Conservation (phyloP, 495 filamentous ascomycete species). For the Talaromyces adpressus region DNA sequence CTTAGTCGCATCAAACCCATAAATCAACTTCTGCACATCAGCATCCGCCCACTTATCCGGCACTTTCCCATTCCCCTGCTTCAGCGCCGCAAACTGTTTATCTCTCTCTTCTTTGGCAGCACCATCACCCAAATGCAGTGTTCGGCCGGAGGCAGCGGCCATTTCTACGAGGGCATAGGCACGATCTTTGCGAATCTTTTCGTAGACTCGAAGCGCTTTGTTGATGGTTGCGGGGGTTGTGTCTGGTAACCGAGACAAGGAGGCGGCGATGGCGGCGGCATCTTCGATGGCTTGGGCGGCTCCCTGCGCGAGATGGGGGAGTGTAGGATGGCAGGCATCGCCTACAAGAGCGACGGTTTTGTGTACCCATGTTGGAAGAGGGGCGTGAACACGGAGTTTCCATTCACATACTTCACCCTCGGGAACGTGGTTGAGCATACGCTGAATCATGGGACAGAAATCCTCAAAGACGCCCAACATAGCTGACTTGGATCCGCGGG, state of each 20-base stretch:
- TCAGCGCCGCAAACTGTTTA: conserved; percentile 57
- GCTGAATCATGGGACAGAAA: conserved; percentile 65
- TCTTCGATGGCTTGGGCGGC: conserved; percentile 45
- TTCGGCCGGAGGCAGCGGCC: conserved; percentile 58
- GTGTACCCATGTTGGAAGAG: conserved; percentile 63
- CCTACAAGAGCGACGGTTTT: conserved; percentile 66
- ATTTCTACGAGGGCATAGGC: conserved; percentile 64
- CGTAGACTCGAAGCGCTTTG: conserved; percentile 62
- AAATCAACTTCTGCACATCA: conserved; percentile 71
- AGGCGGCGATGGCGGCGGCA: conserved; percentile 46
- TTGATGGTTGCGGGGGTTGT: conserved; percentile 48
- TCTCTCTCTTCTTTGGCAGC: conserved; percentile 71
- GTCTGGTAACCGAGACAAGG: conserved; percentile 49
- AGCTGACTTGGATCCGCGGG: conserved; percentile 57
- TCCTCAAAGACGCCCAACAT: conserved; percentile 63
- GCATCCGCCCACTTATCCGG: conserved; percentile 81
- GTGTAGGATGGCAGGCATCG: conserved; percentile 41
- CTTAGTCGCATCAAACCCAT: conserved; percentile 60
- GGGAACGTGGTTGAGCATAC: conserved; percentile 70
- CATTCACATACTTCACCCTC: conserved; percentile 78
- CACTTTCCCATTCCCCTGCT: conserved; percentile 49
- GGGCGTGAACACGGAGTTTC: conserved; percentile 66
- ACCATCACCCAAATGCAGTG: conserved; percentile 68
- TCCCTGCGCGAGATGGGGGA: conserved; percentile 43
- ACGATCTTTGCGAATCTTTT: conserved; percentile 62